Evolutionary conservation across 2,329 filamentous ascomycete genomes (phyloP).

Genomic region (Penicillium verrucosum): DNA sequence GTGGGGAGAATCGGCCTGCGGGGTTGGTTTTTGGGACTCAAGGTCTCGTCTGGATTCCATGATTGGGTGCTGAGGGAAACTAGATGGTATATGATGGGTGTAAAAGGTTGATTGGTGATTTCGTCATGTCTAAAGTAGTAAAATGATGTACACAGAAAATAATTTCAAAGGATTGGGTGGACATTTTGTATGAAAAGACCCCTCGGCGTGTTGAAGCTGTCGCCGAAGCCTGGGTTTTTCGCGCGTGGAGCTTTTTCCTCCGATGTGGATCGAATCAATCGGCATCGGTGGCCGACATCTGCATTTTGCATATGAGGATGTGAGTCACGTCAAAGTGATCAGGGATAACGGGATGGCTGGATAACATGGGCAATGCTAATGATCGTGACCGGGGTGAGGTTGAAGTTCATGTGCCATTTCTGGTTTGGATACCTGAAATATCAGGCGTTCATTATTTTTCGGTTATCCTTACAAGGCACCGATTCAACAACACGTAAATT

Average conservation of each 20-base stretch:
- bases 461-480: no score
- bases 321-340: neutral
- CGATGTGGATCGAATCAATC: constrained; percentile 2
- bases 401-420: neutral
- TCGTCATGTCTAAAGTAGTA: neutral
- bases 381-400: neutral
- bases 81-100: neutral
- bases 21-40: constrained; percentile 16
- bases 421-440: neutral
- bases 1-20: constrained; percentile 12
- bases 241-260: neutral
- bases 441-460: neutral
- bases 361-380: neutral
- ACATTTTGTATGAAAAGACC: constrained; percentile 2
- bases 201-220: neutral
- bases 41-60: constrained; percentile 15
- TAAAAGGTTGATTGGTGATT: neutral
- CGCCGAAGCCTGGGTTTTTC: constrained; percentile 2
- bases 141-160: neutral
- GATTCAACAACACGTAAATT: neutral
- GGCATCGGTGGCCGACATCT: neutral
- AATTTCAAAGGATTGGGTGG: neutral
- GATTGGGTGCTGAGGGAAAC: neutral
- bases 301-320: no score
- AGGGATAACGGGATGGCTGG: neutral